Conservation (phyloP, 495 filamentous ascomycete genomes). For the Lasiosphaeriaceae sp. region DNA sequence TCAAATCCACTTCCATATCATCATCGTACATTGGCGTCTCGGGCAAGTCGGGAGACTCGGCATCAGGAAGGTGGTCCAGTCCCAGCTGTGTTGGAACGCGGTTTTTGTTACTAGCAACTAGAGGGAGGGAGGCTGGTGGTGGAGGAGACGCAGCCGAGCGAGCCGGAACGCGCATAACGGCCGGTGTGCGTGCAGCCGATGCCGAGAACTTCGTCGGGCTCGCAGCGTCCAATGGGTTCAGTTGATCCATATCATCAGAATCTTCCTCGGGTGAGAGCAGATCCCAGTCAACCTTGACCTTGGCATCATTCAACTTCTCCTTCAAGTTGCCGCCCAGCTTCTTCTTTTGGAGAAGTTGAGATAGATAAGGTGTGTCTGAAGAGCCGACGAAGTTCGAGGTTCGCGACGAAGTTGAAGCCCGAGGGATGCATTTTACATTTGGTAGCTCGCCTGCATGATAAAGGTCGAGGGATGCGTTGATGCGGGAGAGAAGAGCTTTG, state of each 20-base stretch:
- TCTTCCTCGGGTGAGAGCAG: constrained; percentile 47
- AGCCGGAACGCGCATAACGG: constrained; percentile 53
- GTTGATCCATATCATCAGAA: constrained; percentile 41
- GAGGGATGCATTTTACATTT: constrained; percentile 39
- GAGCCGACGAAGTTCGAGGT: constrained; percentile 53
- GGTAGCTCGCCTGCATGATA: constrained; percentile 45
- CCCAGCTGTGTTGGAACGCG: constrained; percentile 21
- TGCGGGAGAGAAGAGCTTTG: constrained; percentile 44
- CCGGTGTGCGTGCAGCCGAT: constrained; percentile 31
- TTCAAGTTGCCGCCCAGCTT: constrained; percentile 62
- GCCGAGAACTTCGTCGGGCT: constrained; percentile 19
- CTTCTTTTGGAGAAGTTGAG: constrained; percentile 60
- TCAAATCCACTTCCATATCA: constrained; percentile 60
- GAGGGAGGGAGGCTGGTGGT: constrained; percentile 34
- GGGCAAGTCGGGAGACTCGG: constrained; percentile 24
- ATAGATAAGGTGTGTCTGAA: constrained; percentile 70
- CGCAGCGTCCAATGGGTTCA: constrained; percentile 13
- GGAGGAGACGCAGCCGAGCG: constrained; percentile 55
- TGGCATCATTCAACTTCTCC: constrained; percentile 56
- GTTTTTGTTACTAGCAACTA: constrained; percentile 55
- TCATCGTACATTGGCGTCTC: constrained; percentile 45
- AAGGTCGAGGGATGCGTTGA: constrained; percentile 42
- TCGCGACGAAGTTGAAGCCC: neutral
- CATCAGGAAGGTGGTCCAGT: neutral
- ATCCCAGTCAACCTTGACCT: constrained; percentile 51